Conservation (phyloP, 2,329 filamentous ascomycete species). For the Exophiala oligosperma region DNA sequence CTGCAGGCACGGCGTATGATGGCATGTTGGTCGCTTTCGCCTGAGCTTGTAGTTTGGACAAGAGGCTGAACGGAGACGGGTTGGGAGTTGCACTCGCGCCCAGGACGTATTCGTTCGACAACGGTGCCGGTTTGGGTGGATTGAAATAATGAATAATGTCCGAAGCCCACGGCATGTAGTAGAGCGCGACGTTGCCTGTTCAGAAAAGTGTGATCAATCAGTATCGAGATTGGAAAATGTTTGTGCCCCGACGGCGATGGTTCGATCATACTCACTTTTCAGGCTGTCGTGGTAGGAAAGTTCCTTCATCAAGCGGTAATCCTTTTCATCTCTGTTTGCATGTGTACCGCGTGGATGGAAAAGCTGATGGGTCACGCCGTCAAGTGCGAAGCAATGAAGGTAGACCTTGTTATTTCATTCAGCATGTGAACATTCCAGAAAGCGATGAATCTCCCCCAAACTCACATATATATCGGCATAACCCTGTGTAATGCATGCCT, state of each 20-base stretch:
- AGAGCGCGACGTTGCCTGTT: slow-evolving; percentile 5
- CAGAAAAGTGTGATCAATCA: no score
- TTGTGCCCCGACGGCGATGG: no score
- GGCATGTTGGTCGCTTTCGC: slow-evolving; percentile 10
- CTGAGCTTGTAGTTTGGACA: slow-evolving; percentile 54
- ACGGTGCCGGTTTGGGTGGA: slow-evolving; percentile 58
- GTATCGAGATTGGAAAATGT: not conserved
- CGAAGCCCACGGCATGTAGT: slow-evolving; percentile 32
- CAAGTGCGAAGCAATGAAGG: slow-evolving; percentile 68
- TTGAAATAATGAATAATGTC: slow-evolving; percentile 52
- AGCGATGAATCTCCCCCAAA: slow-evolving; percentile 34
- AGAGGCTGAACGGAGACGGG: slow-evolving; percentile 46
- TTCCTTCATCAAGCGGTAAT: slow-evolving; percentile 67
- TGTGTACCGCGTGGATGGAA: slow-evolving; percentile 66
- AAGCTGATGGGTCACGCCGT: slow-evolving; percentile 69
- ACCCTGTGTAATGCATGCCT: slow-evolving; percentile 37
- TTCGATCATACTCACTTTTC: slow-evolving; percentile 50
- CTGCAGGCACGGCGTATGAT: slow-evolving; percentile 46
- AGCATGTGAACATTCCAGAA: not conserved
- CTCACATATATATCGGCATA: slow-evolving; percentile 62
- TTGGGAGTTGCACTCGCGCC: slow-evolving; percentile 28
- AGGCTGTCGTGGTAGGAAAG: slow-evolving; percentile 67
- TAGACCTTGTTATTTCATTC: slow-evolving; percentile 31
- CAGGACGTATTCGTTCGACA: slow-evolving; percentile 61
- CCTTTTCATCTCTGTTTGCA: slow-evolving; percentile 56